Percentiles rank a stretch among this genome's conserved stretches.
Evolutionary conservation across 768 basidiomycete genomes (phyloP).

Genomic region (Pleurotus tuber-regium): DNA sequence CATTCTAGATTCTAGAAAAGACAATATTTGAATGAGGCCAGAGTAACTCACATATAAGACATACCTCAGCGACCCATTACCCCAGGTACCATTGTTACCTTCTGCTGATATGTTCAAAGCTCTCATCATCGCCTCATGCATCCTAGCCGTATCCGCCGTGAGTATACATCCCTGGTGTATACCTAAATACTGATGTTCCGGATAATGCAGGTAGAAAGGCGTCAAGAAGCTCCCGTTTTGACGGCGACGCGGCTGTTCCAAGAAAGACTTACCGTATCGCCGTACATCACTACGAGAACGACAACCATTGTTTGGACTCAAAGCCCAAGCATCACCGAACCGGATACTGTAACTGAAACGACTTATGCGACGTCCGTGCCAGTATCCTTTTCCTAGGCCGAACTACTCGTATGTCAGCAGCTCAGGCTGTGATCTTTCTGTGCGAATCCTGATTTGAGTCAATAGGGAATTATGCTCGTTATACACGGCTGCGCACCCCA

Average conservation of each 20-base stretch:
- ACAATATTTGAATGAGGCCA: neutral
- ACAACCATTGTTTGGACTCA: neutral
- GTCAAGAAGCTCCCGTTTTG: slow-evolving; percentile 1
- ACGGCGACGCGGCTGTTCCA: slow-evolving; percentile 3
- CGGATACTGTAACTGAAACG: neutral
- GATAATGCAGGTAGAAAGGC: too few species aligned
- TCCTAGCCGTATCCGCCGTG: neutral
- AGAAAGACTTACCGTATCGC: neutral
- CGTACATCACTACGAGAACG: neutral
- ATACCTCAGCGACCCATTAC: neutral
- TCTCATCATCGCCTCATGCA: neutral
- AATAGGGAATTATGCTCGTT: too few species aligned
- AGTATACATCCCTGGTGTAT: neutral
- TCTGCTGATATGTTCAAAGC: neutral
- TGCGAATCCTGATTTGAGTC: too few species aligned
- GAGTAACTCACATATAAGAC: neutral
- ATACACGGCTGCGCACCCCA: too few species aligned
- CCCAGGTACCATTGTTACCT: neutral
- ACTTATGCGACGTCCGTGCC: neutral
- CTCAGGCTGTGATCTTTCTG: too few species aligned
- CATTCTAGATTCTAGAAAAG: neutral
- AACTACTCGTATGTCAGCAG: too few species aligned
- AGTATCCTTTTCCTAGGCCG: too few species aligned
- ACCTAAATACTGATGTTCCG: too few species aligned
- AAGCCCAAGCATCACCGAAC: neutral